These are phyloP conservation scores for Isoetes engelmannii DNA, from an alignment of 83 land plant species.

Conservation along the genomic window DNA sequence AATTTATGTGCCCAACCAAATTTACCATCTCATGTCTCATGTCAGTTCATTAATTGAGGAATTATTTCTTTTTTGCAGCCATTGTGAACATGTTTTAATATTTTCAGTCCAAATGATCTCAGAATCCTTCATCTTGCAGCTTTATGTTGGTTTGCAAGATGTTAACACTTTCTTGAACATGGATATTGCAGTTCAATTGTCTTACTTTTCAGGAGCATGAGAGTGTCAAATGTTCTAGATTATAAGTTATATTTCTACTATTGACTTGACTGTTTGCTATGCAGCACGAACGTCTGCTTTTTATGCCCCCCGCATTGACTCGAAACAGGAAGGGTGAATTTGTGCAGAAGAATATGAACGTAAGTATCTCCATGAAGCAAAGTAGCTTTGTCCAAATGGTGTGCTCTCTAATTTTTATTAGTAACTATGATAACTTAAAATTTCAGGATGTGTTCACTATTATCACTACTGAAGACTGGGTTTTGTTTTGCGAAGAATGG, in stretches of 20 bases:
- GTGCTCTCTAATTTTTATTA: neutral
- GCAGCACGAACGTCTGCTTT: slow-evolving; percentile 39
- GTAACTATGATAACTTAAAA: neutral
- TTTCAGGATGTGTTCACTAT: slow-evolving; percentile 57
- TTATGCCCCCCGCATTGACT: slow-evolving; percentile 27
- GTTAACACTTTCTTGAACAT: too few species aligned
- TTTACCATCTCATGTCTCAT: too few species aligned
- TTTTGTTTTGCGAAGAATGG: slow-evolving; percentile 77
- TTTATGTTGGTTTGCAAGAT: too few species aligned
- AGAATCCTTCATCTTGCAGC: too few species aligned
- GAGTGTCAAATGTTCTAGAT: too few species aligned
- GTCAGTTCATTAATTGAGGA: too few species aligned
- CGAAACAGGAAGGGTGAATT: slow-evolving; percentile 35
- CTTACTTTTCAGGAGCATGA: too few species aligned
- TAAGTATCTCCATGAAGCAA: slow-evolving; percentile 9
- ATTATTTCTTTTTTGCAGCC: too few species aligned
- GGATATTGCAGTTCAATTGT: too few species aligned
- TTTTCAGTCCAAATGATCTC: too few species aligned
- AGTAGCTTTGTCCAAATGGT: neutral
- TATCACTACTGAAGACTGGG: slow-evolving; percentile 72
- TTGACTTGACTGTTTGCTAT: slow-evolving; percentile 5
- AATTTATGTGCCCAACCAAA: too few species aligned
- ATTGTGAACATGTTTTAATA: too few species aligned
- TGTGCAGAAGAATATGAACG: slow-evolving; percentile 17
- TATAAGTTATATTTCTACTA: neutral